Percentiles rank a stretch among this genome's conserved stretches.
Conservation (phyloP, 179 eudicot species). For the Camellia oleifera region DNA sequence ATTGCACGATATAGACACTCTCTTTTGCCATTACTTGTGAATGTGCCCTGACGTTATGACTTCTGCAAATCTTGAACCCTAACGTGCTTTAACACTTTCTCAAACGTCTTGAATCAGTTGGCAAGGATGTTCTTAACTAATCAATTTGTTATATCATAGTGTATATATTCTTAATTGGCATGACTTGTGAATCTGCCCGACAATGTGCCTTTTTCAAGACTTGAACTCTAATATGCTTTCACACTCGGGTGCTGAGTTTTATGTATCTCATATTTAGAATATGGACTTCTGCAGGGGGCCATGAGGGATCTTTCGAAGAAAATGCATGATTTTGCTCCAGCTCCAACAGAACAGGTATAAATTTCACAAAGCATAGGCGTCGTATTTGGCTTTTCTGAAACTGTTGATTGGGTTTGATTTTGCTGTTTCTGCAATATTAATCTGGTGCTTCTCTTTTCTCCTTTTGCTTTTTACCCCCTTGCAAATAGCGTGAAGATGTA, state of each 20-base stretch:
- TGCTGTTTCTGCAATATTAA: neutral
- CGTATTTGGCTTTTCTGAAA: neutral
- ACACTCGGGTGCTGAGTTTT: neutral
- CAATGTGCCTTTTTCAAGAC: neutral
- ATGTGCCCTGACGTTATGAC: neutral
- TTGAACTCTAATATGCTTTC: neutral
- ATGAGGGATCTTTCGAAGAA: conserved; percentile 57
- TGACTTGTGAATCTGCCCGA: neutral
- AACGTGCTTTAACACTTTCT: neutral
- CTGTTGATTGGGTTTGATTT: neutral
- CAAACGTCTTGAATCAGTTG: neutral
- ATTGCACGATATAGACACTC: neutral
- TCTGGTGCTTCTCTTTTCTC: neutral
- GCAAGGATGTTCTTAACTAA: neutral
- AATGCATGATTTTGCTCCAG: conserved; percentile 19
- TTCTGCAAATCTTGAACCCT: neutral
- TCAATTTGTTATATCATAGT: neutral
- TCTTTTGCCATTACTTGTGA: neutral
- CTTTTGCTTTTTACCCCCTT: too few relatives aligned
- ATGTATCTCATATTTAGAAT: conserved; percentile 8
- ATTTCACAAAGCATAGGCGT: neutral
- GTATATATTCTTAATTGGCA: neutral
- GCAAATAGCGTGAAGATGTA: conserved; percentile 16
- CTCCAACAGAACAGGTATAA: conserved; percentile 25
- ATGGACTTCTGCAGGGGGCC: conserved; percentile 38